Base-by-base conservation (phyloP, 345 rosid species). In the Kandelia obovata region DNA sequence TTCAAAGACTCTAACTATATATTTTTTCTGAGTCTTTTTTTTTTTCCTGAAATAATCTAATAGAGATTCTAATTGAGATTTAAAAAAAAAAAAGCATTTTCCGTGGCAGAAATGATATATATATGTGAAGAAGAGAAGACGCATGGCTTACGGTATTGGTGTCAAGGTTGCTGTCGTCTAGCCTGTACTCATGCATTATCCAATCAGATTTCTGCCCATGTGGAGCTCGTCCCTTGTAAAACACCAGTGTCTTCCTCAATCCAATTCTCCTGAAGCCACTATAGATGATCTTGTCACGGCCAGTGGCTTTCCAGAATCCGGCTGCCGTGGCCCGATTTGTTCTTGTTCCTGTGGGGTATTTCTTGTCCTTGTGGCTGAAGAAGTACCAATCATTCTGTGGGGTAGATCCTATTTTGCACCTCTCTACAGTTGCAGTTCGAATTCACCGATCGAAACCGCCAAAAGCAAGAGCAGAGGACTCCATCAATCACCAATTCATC, bases 301-400 rank as follows among this genome's bases (percentile, higher is more conserved):
- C 99, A 0, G 99, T 95, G 17, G 99, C 99, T 75, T 95, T 95
- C 99, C 99, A 95, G 73, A 95, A 95, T 11, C 99, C 99, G 16
- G 91, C 93, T 0, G 92, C 84, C 0, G 99, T 95, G 0, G 98
- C 99, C 2, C 99, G 82, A 76, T 95, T 95, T 16, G 99, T 95
- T 80, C 99, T 77, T 0, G 96, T 92, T 49, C 99, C 99, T 0
- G 96, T 95, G 2, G 99, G 99, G 69, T 95, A 92, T 60, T 95
- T 95, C 82, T 90, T 95, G 78, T 95, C 99, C 80, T 95, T 95
- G 80, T 95, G 99, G 49, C 98, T 95, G 58, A 95, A 95, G 74
- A 95, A 95, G 82, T 95, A 95, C 99, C 99, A 95, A 59, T 95
- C 99, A 68, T 83, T 95, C 71, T 95, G 99, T 0, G 98, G 99